Conservation (phyloP, 108 stramenopile genomes). For the Cyclotella sp. region DNA sequence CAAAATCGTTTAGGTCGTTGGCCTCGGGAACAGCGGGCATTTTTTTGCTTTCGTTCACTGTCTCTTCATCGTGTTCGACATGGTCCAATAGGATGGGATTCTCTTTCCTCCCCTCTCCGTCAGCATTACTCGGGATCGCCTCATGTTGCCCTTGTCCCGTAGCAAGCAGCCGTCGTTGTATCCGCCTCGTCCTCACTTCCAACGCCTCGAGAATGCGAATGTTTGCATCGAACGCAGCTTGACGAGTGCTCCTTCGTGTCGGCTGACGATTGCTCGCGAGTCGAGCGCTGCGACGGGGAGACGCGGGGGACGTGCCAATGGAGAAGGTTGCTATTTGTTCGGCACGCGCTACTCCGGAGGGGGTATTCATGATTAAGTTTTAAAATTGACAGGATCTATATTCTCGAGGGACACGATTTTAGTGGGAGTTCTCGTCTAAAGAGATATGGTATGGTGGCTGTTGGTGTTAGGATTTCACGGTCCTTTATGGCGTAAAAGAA, state of each 20-base stretch:
- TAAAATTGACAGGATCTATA: no score
- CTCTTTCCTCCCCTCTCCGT: no score
- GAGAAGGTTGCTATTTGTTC: background rate
- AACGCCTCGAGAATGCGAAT: constrained; percentile 32
- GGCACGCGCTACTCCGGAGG: background rate
- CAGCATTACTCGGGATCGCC: no score
- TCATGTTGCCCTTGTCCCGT: background rate
- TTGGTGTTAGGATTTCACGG: no score
- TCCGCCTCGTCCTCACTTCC: constrained; percentile 12
- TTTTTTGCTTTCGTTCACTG: no score
- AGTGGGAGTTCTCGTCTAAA: no score
- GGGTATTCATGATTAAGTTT: background rate
- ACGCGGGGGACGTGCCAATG: background rate
- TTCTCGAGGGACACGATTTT: no score
- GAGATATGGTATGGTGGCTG: no score
- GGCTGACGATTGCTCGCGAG: background rate
- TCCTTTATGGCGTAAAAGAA: no score
- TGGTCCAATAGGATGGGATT: no score
- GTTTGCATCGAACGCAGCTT: constrained; percentile 33
- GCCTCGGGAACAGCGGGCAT: background rate
- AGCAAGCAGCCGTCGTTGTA: constrained; percentile 18
- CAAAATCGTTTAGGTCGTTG: constrained; percentile 28
- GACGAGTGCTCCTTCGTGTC: constrained; percentile 36
- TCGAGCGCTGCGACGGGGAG: background rate
- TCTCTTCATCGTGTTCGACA: no score